phyloP scores from a whole-genome alignment of 768 basidiomycete species.

The Serendipita vermifera region DNA sequence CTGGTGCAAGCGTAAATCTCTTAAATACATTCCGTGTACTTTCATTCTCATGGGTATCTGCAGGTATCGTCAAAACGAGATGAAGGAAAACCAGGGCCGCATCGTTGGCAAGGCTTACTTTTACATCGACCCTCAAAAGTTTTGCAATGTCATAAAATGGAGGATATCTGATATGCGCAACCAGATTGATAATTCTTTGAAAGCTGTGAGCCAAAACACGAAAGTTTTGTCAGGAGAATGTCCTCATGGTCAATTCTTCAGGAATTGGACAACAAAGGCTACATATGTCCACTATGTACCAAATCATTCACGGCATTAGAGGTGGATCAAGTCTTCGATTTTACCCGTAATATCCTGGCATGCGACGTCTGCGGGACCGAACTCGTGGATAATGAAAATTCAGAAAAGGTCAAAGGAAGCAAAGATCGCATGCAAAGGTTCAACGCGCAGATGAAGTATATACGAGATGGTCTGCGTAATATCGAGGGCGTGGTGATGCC shows the following conservation, averaged over 20 bases:
- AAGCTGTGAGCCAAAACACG: too few relatives aligned
- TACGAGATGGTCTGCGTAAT: slow-evolving; percentile 76
- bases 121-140: slow-evolving; percentile 89
- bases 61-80: slow-evolving; percentile 83
- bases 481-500: slow-evolving; percentile 81
- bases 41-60: background rate
- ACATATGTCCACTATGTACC: slow-evolving; percentile 82
- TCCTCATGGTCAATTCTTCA: slow-evolving; percentile 24
- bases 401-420: slow-evolving; percentile 68
- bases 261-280: slow-evolving; percentile 97
- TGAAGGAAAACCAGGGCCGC: slow-evolving; percentile 79
- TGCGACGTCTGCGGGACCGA: slow-evolving; percentile 82
- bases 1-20: slow-evolving; percentile 41
- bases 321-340: slow-evolving; percentile 71
- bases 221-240: too few relatives aligned
- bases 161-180: slow-evolving; percentile 81
- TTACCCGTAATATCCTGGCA: slow-evolving; percentile 45
- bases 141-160: slow-evolving; percentile 98
- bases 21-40: slow-evolving; percentile 6
- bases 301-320: slow-evolving; percentile 78
- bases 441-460: slow-evolving; percentile 78
- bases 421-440: slow-evolving; percentile 95
- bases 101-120: slow-evolving; percentile 86
- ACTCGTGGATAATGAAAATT: slow-evolving; percentile 82
- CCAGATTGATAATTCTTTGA: slow-evolving; percentile 5